Evolutionary conservation across 352 stramenopile genomes (phyloP), one percentile per base, ranked within the genome.

Genomic region (Globisporangium solare): DNA sequence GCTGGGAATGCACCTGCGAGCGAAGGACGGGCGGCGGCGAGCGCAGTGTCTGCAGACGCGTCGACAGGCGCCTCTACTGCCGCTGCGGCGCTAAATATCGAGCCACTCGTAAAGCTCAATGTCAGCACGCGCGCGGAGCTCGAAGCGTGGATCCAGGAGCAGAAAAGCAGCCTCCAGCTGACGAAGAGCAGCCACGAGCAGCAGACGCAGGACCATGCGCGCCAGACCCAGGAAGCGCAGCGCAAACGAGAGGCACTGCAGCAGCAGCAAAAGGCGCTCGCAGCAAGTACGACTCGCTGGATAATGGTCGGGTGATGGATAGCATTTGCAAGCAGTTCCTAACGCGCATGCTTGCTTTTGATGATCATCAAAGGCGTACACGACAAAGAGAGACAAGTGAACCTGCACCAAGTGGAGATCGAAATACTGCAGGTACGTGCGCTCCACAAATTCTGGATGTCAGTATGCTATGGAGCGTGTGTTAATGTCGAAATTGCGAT

Each of bases 341-440:
- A 35, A 35, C 27, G 5, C 6, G 31, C 2, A 3, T 55, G 0
- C 17, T 45, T 54, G 32, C 5, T 51, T 8, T 39, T 18, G 50
- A 39, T 35, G 6, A 35, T 21, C 3, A 15, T 46, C 35, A 14
- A 14, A 63, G 58, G 27, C 20, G 45, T 53, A 7, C 64, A 77
- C 13, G 61, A 78, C 17, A 81, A 86, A 52, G 75, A 86, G 63
- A 71, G 65, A n/a, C 65, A 75, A 46, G 57, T 88, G 41, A 79
- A 67, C 21, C 66, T 68, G 15, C 74, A 77, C 47, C 61, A 88
- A 50, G 68, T 87, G 53, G 80, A 90, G 66, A 86, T 90, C 51
- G 74, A 88, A 50, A 71, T 88, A 51, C 50, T 89, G 54, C 67
- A 85, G 67, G 68, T 74, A 60, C 18, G 40, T 17, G 10, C 27